These are phyloP conservation scores for Ophiostoma sp. DNA, from an alignment of 2,329 filamentous ascomycete genomes.

Conservation along the genomic window DNA sequence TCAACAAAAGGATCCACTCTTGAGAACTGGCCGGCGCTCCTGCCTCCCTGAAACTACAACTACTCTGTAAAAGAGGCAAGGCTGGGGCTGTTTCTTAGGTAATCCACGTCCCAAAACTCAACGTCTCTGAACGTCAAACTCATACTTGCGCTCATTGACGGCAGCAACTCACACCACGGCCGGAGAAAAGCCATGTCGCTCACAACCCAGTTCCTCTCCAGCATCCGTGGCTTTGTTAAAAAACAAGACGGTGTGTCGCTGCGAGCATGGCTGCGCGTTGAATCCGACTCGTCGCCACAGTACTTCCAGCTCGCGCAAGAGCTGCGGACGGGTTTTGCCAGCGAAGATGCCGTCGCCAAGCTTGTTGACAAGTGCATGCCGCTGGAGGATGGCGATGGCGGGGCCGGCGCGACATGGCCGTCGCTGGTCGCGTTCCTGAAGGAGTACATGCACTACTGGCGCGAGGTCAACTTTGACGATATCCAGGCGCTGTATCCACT, in stretches of 20 bases:
- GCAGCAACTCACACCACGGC: neutral
- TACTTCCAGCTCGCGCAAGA: conserved; percentile 66
- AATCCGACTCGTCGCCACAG: conserved; percentile 61
- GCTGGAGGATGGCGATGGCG: conserved; percentile 58
- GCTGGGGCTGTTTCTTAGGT: neutral
- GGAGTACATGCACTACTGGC: conserved; percentile 73
- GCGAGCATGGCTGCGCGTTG: conserved; percentile 66
- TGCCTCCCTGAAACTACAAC: neutral
- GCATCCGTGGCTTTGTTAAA: conserved; percentile 27
- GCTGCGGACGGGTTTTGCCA: conserved; percentile 54
- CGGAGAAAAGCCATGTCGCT: conserved; percentile 25
- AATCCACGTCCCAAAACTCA: neutral
- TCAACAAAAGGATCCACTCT: neutral
- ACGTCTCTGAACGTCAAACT: neutral
- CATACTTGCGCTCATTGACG: conserved; percentile 1
- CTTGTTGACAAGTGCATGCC: conserved; percentile 61
- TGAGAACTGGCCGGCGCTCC: neutral
- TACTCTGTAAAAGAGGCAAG: neutral
- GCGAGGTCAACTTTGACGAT: conserved; percentile 73
- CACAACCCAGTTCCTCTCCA: conserved; percentile 27
- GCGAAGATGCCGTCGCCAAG: conserved; percentile 51
- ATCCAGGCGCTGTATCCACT: conserved; percentile 68
- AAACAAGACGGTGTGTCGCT: conserved; percentile 55
- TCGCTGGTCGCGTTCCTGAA: conserved; percentile 74
- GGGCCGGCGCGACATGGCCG: conserved; percentile 64